Conservation (phyloP, 2,329 filamentous ascomycete species). For the Calonectria leucothoes region DNA sequence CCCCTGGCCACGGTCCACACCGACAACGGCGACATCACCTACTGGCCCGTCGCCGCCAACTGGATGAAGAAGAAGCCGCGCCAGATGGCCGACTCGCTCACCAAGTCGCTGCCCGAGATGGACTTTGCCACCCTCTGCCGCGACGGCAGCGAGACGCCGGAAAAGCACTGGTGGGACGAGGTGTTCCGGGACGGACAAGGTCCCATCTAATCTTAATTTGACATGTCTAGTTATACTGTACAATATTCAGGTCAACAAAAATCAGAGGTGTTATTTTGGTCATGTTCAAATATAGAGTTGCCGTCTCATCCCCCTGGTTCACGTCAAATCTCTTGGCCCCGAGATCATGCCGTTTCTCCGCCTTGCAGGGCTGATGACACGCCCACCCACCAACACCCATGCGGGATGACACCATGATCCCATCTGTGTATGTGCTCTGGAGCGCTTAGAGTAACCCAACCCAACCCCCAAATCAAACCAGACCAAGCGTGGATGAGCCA, state of each 20-base stretch:
- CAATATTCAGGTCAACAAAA: no score
- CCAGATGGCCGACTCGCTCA: not conserved
- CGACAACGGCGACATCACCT: not conserved
- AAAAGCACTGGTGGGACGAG: not conserved
- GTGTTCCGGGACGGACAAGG: not conserved
- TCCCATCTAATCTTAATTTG: not conserved
- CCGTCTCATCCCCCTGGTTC: not conserved
- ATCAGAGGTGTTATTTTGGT: no score
- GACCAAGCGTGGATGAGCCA: not conserved
- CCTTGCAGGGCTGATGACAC: not conserved
- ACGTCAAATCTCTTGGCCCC: not conserved
- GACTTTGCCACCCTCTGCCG: not conserved
- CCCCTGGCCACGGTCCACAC: not conserved
- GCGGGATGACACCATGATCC: no score
- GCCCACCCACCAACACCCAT: not conserved
- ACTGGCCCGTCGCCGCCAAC: not conserved
- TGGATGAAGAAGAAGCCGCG: not conserved
- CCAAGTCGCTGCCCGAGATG: not conserved
- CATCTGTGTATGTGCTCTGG: not conserved
- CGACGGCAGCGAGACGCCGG: not conserved
- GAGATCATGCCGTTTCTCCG: no score
- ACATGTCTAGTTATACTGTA: not conserved
- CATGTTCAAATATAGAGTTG: no score
- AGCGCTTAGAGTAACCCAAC: not conserved
- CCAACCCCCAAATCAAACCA: no score